Evolutionary conservation across 202 grass and related monocot species (phyloP), one percentile per base, ranked within the genome.

Genomic region (Eragrostis tef): DNA sequence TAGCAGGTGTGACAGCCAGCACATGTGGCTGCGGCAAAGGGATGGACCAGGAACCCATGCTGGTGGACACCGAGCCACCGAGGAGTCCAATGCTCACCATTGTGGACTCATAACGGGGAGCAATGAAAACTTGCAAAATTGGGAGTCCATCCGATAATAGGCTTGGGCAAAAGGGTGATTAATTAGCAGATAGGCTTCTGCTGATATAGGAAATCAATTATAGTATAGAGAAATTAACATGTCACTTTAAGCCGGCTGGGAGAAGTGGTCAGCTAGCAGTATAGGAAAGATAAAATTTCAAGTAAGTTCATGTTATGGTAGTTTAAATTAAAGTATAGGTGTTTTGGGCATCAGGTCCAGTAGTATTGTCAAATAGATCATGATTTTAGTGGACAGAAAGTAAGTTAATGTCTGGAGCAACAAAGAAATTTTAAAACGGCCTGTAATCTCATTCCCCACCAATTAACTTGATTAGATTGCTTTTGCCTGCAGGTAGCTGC

Each of bases 401-500:
- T 31, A 31, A 31, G 29, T 11, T 2, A 2, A 44, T 77, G 7
- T 51, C 42, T 45, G 17, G 0, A 58, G n/a, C 14, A 77, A 51
- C 48, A 3, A 49, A 41, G 6, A 52, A 50, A 60, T 54, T 43
- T 29, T 46, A 13, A 71, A 48, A 51, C 5, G 57, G 71, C 2
- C 45, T 11, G 64, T 47, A 31, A 25, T 72, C 31, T 11, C 46
- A 11, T 24, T 11, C 59, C 34, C 5, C 34, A 31, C 68, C 60
- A 59, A 44, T 79, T 47, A 79, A 52, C 13, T 53, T 79, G 29
- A 75, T 22, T 87, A 42, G 46, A 79, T 89, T 83, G 19, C 57
- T 48, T 70, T 51, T 85, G 48, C 27, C 39, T 53, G 19, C 89
- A 99, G 96, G 96, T 99, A 82, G 92, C 96, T 79, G 96, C 96